Evolutionary conservation across 192 early-diverging fungal genomes (phyloP).

Genomic region (Backusella tuberculispora): DNA sequence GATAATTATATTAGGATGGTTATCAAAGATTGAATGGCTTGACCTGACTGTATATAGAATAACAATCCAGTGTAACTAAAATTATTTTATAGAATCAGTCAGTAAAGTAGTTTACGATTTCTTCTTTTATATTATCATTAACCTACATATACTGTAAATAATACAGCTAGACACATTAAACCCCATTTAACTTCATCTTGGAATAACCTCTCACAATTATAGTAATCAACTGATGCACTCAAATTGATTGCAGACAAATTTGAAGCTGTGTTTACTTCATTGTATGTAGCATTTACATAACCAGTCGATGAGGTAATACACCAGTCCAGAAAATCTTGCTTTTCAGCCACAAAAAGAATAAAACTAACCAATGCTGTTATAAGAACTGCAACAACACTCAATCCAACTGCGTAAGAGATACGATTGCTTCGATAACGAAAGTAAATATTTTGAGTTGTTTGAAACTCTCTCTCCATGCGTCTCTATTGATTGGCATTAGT

Average conservation of each 20-base stretch:
- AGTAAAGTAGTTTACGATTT: too few relatives aligned
- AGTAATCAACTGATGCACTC: neutral
- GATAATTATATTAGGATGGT: neutral
- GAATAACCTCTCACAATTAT: conserved; percentile 26
- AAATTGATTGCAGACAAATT: neutral
- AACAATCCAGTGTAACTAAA: conserved; percentile 18
- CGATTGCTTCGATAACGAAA: neutral
- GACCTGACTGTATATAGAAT: neutral
- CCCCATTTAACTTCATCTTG: conserved; percentile 26
- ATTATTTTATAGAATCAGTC: neutral
- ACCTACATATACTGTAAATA: conserved; percentile 25
- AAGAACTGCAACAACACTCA: neutral
- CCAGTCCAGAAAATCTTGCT: conserved; percentile 12
- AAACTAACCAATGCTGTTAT: conserved; percentile 15
- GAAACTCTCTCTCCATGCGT: neutral
- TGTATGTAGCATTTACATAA: neutral
- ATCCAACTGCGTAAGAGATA: neutral
- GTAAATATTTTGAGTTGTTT: neutral
- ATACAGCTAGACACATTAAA: neutral
- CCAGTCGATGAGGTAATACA: neutral
- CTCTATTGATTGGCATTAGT: neutral
- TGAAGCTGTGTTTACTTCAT: neutral
- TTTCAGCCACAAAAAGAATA: conserved; percentile 15
- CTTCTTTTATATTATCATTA: neutral
- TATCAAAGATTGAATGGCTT: neutral